Conservation (phyloP, 2,329 filamentous ascomycete genomes). For the Epichloe brachyelytri region DNA sequence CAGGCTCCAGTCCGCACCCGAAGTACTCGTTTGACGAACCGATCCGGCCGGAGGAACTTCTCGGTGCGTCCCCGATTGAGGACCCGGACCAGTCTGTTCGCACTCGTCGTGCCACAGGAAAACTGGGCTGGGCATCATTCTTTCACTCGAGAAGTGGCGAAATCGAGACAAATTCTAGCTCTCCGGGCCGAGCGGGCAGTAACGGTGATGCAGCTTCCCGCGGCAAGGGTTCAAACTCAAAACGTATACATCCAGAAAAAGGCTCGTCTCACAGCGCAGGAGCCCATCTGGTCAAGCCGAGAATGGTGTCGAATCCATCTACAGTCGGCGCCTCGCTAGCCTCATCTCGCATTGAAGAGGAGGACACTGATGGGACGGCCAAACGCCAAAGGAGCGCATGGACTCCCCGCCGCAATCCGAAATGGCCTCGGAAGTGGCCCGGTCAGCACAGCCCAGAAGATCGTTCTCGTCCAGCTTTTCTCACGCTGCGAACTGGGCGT, state of each 20-base stretch:
- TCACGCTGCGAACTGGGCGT: conserved; percentile 43
- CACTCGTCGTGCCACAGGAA: neutral
- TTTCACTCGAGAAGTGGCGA: conserved; percentile 33
- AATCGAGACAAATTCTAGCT: conserved; percentile 10
- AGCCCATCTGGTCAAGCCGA: conserved; percentile 24
- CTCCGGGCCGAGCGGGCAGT: conserved; percentile 11
- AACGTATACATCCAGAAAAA: conserved; percentile 16
- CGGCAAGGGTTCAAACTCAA: conserved; percentile 11
- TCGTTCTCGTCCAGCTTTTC: conserved; percentile 49
- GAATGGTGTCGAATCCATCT: conserved; percentile 20
- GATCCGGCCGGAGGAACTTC: conserved; percentile 16
- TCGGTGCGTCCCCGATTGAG: conserved; percentile 15
- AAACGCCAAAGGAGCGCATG: conserved; percentile 6
- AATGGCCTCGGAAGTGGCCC: conserved; percentile 16
- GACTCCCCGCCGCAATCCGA: conserved; percentile 16
- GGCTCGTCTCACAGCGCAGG: conserved; percentile 10
- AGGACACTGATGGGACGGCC: conserved; percentile 6
- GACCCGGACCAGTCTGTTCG: conserved; percentile 8
- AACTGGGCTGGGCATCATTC: conserved; percentile 39
- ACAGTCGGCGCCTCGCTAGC: conserved; percentile 11
- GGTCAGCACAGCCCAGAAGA: conserved; percentile 33
- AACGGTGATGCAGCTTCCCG: conserved; percentile 14
- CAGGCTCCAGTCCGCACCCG: conserved; percentile 13
- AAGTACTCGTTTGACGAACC: conserved; percentile 25
- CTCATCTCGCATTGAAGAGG: conserved; percentile 14